phyloP scores from a whole-genome alignment of 179 eudicot genomes.

The Actinidia polygama region DNA sequence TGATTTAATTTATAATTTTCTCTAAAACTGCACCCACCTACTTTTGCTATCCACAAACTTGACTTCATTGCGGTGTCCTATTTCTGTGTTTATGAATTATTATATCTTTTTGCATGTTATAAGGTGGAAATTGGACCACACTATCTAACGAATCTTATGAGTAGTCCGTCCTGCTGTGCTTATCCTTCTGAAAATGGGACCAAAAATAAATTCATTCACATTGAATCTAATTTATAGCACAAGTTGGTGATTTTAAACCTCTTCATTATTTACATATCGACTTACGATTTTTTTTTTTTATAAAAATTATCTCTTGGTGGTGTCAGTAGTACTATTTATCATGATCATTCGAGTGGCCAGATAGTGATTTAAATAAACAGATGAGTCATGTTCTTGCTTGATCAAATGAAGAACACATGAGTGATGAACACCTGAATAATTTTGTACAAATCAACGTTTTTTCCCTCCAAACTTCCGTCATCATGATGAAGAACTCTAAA shows the following conservation, averaged over 20 bases:
- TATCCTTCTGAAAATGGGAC: neutral
- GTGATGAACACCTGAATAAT: no score
- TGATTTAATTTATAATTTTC: no score
- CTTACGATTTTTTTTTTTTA: neutral
- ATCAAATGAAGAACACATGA: no score
- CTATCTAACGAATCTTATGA: neutral
- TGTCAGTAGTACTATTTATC: no score
- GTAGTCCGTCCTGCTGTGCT: neutral
- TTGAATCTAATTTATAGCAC: neutral
- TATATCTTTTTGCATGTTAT: neutral
- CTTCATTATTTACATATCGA: neutral
- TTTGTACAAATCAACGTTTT: no score
- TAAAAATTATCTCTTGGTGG: neutral
- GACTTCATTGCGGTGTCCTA: neutral
- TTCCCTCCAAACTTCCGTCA: no score
- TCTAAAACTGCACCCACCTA: no score
- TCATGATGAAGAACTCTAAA: no score
- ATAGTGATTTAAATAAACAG: no score
- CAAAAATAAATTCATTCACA: neutral
- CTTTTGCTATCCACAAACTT: neutral
- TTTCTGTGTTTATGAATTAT: neutral
- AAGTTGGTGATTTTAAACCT: neutral
- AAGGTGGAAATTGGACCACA: conserved; percentile 8
- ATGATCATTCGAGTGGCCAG: neutral
- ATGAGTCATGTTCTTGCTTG: no score